Evolutionary conservation across 441 rosid species (phyloP).

Genomic region (Lagerstroemia fauriei): DNA sequence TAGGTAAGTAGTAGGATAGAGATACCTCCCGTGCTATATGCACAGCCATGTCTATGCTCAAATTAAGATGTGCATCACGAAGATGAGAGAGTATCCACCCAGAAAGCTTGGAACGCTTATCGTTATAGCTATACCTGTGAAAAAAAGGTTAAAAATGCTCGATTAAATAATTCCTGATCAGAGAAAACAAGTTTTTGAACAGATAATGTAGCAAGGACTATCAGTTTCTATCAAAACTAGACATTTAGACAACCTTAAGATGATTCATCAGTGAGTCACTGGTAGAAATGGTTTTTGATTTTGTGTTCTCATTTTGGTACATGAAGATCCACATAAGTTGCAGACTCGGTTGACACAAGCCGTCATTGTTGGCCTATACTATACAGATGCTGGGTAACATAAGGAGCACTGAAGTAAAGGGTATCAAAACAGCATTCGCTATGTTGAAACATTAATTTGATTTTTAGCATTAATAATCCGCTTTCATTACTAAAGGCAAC

Average conservation of each 20-base stretch:
- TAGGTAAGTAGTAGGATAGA: background rate
- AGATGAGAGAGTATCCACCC: slow-evolving; percentile 90
- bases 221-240: background rate
- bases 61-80: slow-evolving; percentile 77
- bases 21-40: slow-evolving; percentile 86
- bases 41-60: slow-evolving; percentile 98
- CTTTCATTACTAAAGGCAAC: background rate
- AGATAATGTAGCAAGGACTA: background rate
- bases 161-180: background rate
- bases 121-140: slow-evolving; percentile 87
- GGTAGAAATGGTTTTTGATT: background rate
- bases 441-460: background rate
- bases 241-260: background rate
- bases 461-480: background rate
- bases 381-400: background rate
- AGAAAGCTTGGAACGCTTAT: slow-evolving; percentile 89
- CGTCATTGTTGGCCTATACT: background rate
- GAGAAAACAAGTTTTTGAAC: background rate
- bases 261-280: background rate
- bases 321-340: background rate
- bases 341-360: background rate
- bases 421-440: background rate
- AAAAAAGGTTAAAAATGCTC: background rate
- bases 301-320: background rate
- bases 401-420: background rate